phyloP scores from a whole-genome alignment of 345 rosid genomes.

The Eutrema heterophyllum region DNA sequence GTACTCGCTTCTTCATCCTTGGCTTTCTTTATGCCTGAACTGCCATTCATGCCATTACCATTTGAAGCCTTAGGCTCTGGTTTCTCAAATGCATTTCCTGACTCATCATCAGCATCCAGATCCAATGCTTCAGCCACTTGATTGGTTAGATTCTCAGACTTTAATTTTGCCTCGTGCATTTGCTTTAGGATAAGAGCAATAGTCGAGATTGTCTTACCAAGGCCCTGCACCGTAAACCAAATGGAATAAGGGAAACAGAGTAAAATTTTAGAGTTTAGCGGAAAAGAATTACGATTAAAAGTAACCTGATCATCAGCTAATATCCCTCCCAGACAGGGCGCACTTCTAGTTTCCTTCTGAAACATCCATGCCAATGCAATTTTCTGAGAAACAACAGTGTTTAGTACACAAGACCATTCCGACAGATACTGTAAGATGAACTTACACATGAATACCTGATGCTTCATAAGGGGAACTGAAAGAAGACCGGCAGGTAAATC shows the following conservation, averaged over 20 bases:
- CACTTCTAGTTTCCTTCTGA: constrained; percentile 82
- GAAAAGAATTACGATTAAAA: constrained; percentile 5
- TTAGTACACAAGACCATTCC: constrained; percentile 9
- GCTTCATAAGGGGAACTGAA: constrained; percentile 81
- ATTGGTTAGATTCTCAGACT: constrained; percentile 40
- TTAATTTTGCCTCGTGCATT: constrained; percentile 53
- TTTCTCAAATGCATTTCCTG: constrained; percentile 14
- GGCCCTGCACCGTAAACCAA: constrained; percentile 58
- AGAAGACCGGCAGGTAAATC: constrained; percentile 71
- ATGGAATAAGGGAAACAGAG: background rate
- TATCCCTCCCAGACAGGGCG: constrained; percentile 87
- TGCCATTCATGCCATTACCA: constrained; percentile 37
- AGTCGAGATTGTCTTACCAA: constrained; percentile 93
- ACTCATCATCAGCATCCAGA: constrained; percentile 79
- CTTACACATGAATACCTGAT: constrained; percentile 58
- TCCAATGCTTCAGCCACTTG: constrained; percentile 68
- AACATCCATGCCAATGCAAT: constrained; percentile 98
- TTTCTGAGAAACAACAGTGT: constrained; percentile 49
- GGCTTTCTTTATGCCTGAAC: constrained; percentile 33
- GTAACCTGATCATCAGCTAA: constrained; percentile 97
- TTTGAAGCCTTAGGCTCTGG: constrained; percentile 21
- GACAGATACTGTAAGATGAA: constrained; percentile 17
- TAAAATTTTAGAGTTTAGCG: background rate
- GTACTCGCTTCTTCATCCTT: constrained; percentile 52
- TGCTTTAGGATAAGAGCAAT: constrained; percentile 91